Evolutionary conservation across 768 basidiomycete genomes (phyloP).

Genomic region (Boletus tomentosulus): DNA sequence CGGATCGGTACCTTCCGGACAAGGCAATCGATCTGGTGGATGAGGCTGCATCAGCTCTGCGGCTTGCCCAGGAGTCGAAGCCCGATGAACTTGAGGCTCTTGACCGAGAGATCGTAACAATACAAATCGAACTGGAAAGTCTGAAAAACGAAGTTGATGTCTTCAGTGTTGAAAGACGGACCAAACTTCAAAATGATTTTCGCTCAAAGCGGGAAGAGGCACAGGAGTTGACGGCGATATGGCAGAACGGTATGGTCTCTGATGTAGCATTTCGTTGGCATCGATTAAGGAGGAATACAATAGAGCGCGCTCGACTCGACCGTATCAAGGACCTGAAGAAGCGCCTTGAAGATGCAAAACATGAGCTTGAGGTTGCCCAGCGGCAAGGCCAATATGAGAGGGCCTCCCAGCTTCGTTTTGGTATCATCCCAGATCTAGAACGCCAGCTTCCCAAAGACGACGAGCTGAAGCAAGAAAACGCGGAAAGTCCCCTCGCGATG

Average conservation of each 20-base stretch:
- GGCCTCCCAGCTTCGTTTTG: slow-evolving; percentile 79
- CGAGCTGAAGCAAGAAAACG: slow-evolving; percentile 41
- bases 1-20: slow-evolving; percentile 85
- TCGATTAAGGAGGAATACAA: neutral
- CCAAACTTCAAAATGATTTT: slow-evolving; percentile 63
- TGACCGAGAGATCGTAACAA: slow-evolving; percentile 78
- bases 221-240: slow-evolving; percentile 54
- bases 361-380: slow-evolving; percentile 84
- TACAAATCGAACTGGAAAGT: slow-evolving; percentile 87
- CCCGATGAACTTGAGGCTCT: slow-evolving; percentile 81
- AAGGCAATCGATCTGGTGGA: slow-evolving; percentile 92
- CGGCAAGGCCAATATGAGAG: slow-evolving; percentile 83
- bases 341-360: slow-evolving; percentile 76
- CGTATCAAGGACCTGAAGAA: slow-evolving; percentile 70
- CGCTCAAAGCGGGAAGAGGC: slow-evolving; percentile 60
- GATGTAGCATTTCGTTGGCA: neutral
- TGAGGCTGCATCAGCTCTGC: slow-evolving; percentile 84
- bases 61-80: slow-evolving; percentile 85
- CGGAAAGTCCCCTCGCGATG: slow-evolving; percentile 50
- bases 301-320: slow-evolving; percentile 66
- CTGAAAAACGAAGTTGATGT: slow-evolving; percentile 85
- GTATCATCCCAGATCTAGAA: slow-evolving; percentile 80
- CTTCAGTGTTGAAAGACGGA: slow-evolving; percentile 71
- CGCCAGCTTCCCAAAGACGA: slow-evolving; percentile 57
- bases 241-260: slow-evolving; percentile 57